Evolutionary conservation across 306 rosid species (phyloP).

Genomic region (Erythrophleum fordii): DNA sequence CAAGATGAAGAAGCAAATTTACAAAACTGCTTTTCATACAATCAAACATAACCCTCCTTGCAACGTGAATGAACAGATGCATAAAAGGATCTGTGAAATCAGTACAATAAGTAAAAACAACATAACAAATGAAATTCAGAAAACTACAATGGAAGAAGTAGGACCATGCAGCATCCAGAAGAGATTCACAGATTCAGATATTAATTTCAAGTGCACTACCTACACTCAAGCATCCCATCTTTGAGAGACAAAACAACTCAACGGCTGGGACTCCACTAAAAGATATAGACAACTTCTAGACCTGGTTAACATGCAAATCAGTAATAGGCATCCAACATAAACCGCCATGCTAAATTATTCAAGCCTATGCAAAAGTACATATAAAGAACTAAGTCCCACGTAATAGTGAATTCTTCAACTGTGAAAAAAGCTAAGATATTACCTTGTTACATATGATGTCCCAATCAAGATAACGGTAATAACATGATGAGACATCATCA

Average conservation of each 20-base stretch:
- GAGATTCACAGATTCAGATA: not conserved
- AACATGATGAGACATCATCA: constrained; percentile 97
- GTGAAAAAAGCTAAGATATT: constrained; percentile 20
- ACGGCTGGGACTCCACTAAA: not conserved
- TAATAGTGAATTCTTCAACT: constrained; percentile 9
- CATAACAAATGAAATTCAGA: not conserved
- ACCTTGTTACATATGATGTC: constrained; percentile 80
- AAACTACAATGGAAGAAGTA: constrained; percentile 14
- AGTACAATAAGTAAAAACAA: not conserved
- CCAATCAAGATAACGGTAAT: constrained; percentile 83
- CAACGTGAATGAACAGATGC: constrained; percentile 20
- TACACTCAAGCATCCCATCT: not conserved
- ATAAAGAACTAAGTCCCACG: constrained; percentile 15
- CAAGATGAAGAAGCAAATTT: too few relatives aligned
- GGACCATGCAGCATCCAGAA: constrained; percentile 11
- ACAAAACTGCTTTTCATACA: not conserved
- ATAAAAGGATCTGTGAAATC: not conserved
- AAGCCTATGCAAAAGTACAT: constrained; percentile 23
- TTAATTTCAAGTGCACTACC: not conserved
- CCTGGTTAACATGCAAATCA: constrained; percentile 1
- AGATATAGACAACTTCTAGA: constrained; percentile 1
- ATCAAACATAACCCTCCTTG: not conserved
- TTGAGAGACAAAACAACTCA: not conserved
- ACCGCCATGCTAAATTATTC: constrained; percentile 9
- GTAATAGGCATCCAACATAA: constrained; percentile 25